Conservation (phyloP, 345 rosid genomes). For the Kandelia obovata region DNA sequence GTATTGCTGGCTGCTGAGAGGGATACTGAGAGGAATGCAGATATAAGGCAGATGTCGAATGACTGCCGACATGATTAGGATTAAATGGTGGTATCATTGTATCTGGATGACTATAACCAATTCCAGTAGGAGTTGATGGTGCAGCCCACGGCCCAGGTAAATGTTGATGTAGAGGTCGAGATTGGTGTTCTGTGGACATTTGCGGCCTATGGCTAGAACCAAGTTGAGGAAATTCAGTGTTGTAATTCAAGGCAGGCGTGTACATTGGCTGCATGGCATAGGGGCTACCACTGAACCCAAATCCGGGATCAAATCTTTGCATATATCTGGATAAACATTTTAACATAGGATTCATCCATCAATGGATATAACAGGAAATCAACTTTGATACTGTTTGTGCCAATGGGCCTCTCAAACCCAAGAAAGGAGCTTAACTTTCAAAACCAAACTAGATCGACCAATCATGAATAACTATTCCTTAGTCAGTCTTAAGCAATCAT, state of each 20-base stretch:
- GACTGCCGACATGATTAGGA: slow-evolving; percentile 56
- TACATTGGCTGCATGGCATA: slow-evolving; percentile 66
- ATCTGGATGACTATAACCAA: slow-evolving; percentile 73
- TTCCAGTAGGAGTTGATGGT: slow-evolving; percentile 48
- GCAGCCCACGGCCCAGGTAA: slow-evolving; percentile 52
- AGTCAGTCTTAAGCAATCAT: too few species aligned
- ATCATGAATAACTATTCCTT: not conserved
- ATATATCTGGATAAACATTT: slow-evolving; percentile 44
- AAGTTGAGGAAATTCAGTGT: slow-evolving; percentile 85
- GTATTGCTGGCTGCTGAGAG: slow-evolving; percentile 65
- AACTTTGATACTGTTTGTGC: not conserved
- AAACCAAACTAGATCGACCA: not conserved
- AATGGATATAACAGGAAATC: not conserved
- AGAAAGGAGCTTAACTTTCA: not conserved
- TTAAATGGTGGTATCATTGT: slow-evolving; percentile 58
- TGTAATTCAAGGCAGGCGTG: slow-evolving; percentile 69
- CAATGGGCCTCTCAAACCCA: not conserved
- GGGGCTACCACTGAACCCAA: slow-evolving; percentile 59
- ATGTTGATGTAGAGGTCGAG: slow-evolving; percentile 53
- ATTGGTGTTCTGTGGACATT: slow-evolving; percentile 57
- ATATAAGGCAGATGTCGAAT: slow-evolving; percentile 46
- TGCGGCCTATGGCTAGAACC: slow-evolving; percentile 56
- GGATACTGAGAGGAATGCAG: slow-evolving; percentile 68
- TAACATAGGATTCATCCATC: not conserved
- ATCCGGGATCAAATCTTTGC: slow-evolving; percentile 84